Evolutionary conservation across 2,329 filamentous ascomycete genomes (phyloP), one percentile per base, ranked within the genome.

Genomic region (Plectosphaerella plurivora): DNA sequence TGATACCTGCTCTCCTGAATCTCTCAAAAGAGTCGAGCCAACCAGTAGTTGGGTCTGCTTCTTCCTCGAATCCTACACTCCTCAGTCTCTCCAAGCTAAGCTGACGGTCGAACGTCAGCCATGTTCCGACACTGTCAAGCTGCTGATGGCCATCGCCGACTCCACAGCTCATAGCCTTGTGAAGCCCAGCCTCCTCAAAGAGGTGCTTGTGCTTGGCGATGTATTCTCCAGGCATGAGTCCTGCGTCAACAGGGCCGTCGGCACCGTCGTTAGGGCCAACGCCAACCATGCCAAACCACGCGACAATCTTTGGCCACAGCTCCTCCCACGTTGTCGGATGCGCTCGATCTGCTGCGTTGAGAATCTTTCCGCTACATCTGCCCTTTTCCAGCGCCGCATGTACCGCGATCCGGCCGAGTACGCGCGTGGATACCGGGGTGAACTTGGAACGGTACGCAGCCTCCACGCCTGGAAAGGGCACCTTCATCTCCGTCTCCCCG

Each of bases 51-150:
- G 69, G 73, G 20, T 68, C 59, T 25, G 60, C 65, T 47, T 73
- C 63, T 35, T 68, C 70, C 4, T 56, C 60, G 48, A 76, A 79
- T 1, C 71, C 72, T 4, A 67, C 60, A 8, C 60, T 61, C 18
- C 68, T 65, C 12, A 76, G 60, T 28, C 65, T 70, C 22, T 68
- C 63, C 47, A 74, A 59, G 51, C 72, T 74, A 57, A 78, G 60
- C 49, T 77, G 72, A 22, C 75, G 66, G 54, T 79, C 74, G 55
- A 78, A 77, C 6, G 68, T 71, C 48, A 78, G 61, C 73, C 74
- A 70, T 61, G 67, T 69, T 24, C 74, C 70, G n/a, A 76, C 63
- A 53, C 69, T 65, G 58, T 77, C 67, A 44, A 76, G 55, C 58
- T 76, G 66, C 51, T 62, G 55, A 20, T 62, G 61, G 0, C 72